Conservation (phyloP, 257 asterid genomes). For the Nicotiana obtusifolia region DNA sequence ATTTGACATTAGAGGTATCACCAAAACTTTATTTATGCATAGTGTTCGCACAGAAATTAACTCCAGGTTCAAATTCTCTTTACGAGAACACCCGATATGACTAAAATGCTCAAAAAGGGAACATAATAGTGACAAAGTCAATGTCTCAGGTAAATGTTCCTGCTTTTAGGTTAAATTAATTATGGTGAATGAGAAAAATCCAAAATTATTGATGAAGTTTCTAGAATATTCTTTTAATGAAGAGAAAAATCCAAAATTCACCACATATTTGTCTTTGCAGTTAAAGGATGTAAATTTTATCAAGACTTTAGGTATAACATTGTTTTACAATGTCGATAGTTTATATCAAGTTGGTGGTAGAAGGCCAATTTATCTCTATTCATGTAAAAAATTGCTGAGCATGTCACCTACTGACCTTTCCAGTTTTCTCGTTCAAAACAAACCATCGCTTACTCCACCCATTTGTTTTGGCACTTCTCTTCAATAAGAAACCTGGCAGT, state of each 20-base stretch:
- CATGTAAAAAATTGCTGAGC: not conserved
- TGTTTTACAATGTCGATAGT: not conserved
- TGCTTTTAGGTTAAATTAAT: not conserved
- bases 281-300: not conserved
- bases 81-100: not conserved
- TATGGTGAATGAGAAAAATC: not conserved
- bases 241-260: not conserved
- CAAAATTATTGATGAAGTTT: too few relatives aligned
- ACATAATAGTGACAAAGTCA: not conserved
- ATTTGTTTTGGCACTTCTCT: constrained; percentile 79
- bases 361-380: not conserved
- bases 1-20: not conserved
- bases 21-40: not conserved
- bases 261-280: not conserved
- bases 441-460: constrained; percentile 98
- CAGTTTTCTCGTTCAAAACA: constrained; percentile 91
- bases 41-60: not conserved
- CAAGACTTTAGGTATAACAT: not conserved
- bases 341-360: not conserved
- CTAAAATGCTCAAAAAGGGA: not conserved
- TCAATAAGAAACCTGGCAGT: constrained; percentile 70
- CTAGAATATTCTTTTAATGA: too few relatives aligned
- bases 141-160: not conserved
- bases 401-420: constrained; percentile 56
- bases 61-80: not conserved